A percentile compares a stretch with the other conserved stretches of the same genome.
Evolutionary conservation across 306 rosid species (phyloP).

Genomic region (Canavalia gladiata): DNA sequence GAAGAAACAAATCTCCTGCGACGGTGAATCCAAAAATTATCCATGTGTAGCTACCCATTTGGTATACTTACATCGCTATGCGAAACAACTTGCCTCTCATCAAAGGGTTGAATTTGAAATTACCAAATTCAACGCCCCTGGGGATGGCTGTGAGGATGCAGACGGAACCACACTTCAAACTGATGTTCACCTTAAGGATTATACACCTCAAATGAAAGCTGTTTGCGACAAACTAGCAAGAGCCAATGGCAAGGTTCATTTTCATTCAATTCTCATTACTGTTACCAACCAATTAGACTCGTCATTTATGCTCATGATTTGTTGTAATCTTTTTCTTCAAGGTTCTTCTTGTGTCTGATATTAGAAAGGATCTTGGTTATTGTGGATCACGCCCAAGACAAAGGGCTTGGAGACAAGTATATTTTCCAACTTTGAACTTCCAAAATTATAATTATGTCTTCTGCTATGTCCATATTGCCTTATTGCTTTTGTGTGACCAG

Average conservation of each 20-base stretch:
- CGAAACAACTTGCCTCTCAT: constrained; percentile 69
- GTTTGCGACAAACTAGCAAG: constrained; percentile 74
- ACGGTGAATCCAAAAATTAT: constrained; percentile 56
- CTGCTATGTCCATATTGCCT: constrained; percentile 24
- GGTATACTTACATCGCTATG: constrained; percentile 80
- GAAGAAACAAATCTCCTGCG: constrained; percentile 62
- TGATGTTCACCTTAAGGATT: constrained; percentile 75
- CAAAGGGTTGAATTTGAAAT: constrained; percentile 77
- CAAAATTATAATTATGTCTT: constrained; percentile 39
- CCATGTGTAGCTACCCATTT: constrained; percentile 74
- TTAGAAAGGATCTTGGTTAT: constrained; percentile 89
- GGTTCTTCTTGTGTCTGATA: constrained; percentile 86
- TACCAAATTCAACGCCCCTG: constrained; percentile 50
- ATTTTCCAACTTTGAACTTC: constrained; percentile 15
- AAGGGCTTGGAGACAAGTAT: constrained; percentile 82
- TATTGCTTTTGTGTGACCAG: constrained; percentile 54
- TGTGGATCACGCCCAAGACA: constrained; percentile 65
- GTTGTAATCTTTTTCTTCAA: constrained; percentile 49
- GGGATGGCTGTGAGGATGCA: constrained; percentile 28
- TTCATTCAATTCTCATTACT: constrained; percentile 17
- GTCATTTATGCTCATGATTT: constrained; percentile 40
- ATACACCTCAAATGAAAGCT: constrained; percentile 76
- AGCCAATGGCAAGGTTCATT: constrained; percentile 80
- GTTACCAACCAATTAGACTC: not conserved
- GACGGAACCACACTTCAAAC: constrained; percentile 50